Evolutionary conservation across 2,329 filamentous ascomycete species (phyloP).

Genomic region (Penicillium digitatum): DNA sequence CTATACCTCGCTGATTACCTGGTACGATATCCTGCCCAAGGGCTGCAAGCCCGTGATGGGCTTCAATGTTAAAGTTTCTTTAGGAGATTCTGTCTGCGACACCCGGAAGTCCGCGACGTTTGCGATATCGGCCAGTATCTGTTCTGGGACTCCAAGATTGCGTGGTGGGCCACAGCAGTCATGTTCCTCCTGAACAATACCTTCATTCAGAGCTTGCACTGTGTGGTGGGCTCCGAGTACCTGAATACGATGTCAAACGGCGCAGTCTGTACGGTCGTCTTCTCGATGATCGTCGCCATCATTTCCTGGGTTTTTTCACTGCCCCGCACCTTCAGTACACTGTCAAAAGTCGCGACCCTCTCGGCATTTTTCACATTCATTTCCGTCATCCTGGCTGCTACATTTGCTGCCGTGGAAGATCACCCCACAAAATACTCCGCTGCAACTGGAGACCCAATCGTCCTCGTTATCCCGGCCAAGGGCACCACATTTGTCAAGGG

Average conservation of each 20-base stretch:
- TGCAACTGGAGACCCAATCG: slow-evolving; percentile 59
- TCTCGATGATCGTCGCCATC: slow-evolving; percentile 68
- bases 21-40: slow-evolving; percentile 42
- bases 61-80: slow-evolving; percentile 27
- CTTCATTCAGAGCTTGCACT: slow-evolving; percentile 80
- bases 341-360: slow-evolving; percentile 72
- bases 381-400: slow-evolving; percentile 76
- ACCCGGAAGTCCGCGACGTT: slow-evolving; percentile 87
- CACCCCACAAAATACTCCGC: slow-evolving; percentile 66
- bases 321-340: slow-evolving; percentile 75
- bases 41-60: neutral
- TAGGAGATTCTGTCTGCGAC: slow-evolving; percentile 85
- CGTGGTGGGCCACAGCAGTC: slow-evolving; percentile 64
- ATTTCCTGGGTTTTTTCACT: slow-evolving; percentile 76
- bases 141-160: slow-evolving; percentile 78
- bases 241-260: slow-evolving; percentile 80
- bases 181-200: slow-evolving; percentile 96
- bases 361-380: slow-evolving; percentile 88
- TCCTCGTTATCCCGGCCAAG: slow-evolving; percentile 63
- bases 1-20: slow-evolving; percentile 71
- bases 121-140: slow-evolving; percentile 95
- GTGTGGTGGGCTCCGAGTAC: slow-evolving; percentile 79
- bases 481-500: slow-evolving; percentile 76
- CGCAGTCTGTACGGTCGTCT: slow-evolving; percentile 72
- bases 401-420: slow-evolving; percentile 72